A percentile compares a stretch with the other conserved stretches of the same genome.
These are phyloP conservation scores for Colletotrichum caudatum DNA, from an alignment of 2,329 filamentous ascomycete genomes.

Conservation along the genomic window DNA sequence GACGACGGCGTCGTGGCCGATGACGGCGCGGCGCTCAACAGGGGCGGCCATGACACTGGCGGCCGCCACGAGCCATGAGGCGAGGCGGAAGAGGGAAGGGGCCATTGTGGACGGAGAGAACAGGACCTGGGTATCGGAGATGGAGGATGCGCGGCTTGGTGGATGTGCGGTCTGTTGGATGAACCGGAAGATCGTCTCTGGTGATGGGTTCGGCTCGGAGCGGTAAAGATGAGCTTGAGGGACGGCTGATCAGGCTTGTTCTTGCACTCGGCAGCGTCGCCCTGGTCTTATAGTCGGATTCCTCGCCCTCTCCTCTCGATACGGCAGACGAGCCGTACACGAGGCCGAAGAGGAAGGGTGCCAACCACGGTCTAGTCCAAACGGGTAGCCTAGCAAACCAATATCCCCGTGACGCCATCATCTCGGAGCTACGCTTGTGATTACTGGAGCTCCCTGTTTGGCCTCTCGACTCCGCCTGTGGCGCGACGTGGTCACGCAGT, in stretches of 20 bases:
- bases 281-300: slow-evolving; percentile 30
- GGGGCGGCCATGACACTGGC: slow-evolving; percentile 42
- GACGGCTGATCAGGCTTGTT: slow-evolving; percentile 7
- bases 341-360: not conserved
- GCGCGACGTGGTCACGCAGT: slow-evolving; percentile 26
- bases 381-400: not conserved
- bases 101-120: slow-evolving; percentile 23
- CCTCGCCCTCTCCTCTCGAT: slow-evolving; percentile 13
- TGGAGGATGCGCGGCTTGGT: not conserved
- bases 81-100: slow-evolving; percentile 39
- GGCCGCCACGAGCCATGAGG: slow-evolving; percentile 40
- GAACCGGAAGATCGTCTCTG: slow-evolving; percentile 35
- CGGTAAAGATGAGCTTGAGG: not conserved
- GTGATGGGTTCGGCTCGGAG: slow-evolving; percentile 22
- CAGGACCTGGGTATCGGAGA: not conserved
- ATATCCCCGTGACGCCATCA: slow-evolving; percentile 26
- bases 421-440: slow-evolving; percentile 15
- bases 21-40: slow-evolving; percentile 47
- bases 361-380: slow-evolving; percentile 1
- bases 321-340: slow-evolving; percentile 7
- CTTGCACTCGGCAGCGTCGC: slow-evolving; percentile 25
- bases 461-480: slow-evolving; percentile 25
- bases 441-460: not conserved
- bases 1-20: slow-evolving; percentile 49
- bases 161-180: slow-evolving; percentile 11